Conservation (phyloP, 169 alveolate species). For the Sarcocystis neurona region DNA sequence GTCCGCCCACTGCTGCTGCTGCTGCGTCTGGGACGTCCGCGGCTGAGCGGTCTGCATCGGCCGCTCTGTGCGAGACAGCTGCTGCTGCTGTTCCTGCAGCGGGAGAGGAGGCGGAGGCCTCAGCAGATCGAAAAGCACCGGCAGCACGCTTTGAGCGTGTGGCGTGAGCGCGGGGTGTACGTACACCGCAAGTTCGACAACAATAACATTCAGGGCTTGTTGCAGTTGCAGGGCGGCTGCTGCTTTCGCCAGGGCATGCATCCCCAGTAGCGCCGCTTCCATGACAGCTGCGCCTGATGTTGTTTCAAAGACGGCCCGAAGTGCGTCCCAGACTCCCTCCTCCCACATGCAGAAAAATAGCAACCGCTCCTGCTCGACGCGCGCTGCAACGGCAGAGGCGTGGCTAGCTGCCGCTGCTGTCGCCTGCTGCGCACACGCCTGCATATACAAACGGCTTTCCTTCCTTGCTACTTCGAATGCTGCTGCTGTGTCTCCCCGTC, state of each 20-base stretch:
- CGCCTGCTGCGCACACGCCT: too few relatives aligned
- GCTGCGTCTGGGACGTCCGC: not conserved
- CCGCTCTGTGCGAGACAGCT: not conserved
- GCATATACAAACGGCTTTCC: too few relatives aligned
- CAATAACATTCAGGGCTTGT: slow-evolving; percentile 43
- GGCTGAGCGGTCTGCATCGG: not conserved
- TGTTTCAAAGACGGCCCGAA: not conserved
- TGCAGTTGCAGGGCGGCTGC: not conserved
- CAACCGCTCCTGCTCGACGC: not conserved
- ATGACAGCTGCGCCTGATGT: not conserved
- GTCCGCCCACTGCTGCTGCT: too few relatives aligned
- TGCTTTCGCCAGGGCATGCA: not conserved
- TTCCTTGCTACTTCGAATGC: too few relatives aligned
- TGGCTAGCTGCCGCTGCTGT: too few relatives aligned
- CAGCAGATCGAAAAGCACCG: slow-evolving; percentile 45
- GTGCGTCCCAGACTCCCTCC: slow-evolving; percentile 5
- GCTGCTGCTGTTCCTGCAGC: too few relatives aligned
- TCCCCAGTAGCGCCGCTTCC: slow-evolving; percentile 17
- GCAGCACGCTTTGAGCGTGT: slow-evolving; percentile 57
- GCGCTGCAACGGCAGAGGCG: too few relatives aligned
- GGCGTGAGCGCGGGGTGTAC: slow-evolving; percentile 50
- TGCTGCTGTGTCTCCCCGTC: too few relatives aligned
- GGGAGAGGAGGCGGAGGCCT: slow-evolving; percentile 6
- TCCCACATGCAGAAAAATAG: slow-evolving; percentile 2
- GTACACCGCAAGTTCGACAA: slow-evolving; percentile 51